phyloP scores from a whole-genome alignment of 228 moss, liverwort and hornwort genomes.

The Sphagnum fallax region DNA sequence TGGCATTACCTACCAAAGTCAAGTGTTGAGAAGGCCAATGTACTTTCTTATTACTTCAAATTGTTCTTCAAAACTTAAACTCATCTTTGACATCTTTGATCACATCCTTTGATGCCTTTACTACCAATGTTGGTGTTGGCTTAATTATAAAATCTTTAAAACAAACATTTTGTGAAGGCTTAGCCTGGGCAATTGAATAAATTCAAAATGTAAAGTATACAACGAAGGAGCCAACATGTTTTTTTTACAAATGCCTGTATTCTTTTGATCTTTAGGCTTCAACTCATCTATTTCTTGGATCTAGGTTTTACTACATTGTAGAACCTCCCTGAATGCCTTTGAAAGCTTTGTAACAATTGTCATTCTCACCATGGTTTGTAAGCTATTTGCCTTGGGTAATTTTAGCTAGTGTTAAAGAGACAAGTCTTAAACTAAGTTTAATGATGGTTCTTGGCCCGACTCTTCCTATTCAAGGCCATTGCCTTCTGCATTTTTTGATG shows the following conservation, averaged over 20 bases:
- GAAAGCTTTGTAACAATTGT: too few relatives aligned
- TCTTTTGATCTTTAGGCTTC: too few relatives aligned
- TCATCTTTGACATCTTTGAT: conserved; percentile 41
- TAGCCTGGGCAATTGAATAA: background rate
- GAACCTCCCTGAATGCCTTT: too few relatives aligned
- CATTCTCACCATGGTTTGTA: too few relatives aligned
- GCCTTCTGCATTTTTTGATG: too few relatives aligned
- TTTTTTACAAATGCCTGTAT: background rate
- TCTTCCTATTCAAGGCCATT: too few relatives aligned
- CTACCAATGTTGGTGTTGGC: conserved; percentile 56
- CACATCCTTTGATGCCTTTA: conserved; percentile 23
- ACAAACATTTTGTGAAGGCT: background rate
- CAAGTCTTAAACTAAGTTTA: too few relatives aligned
- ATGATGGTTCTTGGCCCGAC: too few relatives aligned
- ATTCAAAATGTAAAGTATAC: background rate
- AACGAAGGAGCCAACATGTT: background rate
- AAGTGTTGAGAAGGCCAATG: background rate
- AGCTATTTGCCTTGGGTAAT: too few relatives aligned
- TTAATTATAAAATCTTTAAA: conserved; percentile 24
- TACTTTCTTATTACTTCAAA: conserved; percentile 73
- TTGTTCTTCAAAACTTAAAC: conserved; percentile 54
- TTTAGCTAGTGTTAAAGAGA: too few relatives aligned
- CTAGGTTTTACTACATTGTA: too few relatives aligned
- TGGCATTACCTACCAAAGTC: background rate
- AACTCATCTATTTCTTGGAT: too few relatives aligned